These are phyloP conservation scores for Pythium monospermum DNA, from an alignment of 352 stramenopile species.

Conservation along the genomic window DNA sequence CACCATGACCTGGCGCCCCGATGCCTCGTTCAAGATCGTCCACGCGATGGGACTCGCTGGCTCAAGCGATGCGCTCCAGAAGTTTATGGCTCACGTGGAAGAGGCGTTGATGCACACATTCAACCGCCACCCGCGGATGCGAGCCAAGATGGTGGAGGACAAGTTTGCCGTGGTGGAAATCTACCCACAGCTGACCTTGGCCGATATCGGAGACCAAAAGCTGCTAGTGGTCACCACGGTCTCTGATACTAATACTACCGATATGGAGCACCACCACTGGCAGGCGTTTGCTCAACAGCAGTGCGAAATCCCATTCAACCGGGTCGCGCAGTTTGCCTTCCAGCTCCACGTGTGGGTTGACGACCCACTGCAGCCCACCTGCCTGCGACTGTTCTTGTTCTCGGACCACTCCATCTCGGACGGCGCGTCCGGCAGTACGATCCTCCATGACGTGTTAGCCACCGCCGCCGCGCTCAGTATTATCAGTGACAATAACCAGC, in stretches of 20 bases:
- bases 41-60: not conserved
- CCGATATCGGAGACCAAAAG: not conserved
- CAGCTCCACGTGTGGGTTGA: not conserved
- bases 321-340: not conserved
- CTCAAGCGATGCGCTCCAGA: not conserved
- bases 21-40: not conserved
- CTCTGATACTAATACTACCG: not conserved
- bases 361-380: not conserved
- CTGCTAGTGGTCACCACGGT: not conserved
- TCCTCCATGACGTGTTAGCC: not conserved
- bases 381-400: not conserved
- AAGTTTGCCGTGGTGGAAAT: not conserved
- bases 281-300: not conserved
- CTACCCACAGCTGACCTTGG: not conserved
- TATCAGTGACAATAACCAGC: not conserved
- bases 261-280: not conserved
- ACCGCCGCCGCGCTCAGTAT: not conserved
- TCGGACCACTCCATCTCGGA: not conserved
- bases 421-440: not conserved
- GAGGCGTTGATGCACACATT: slow-evolving; percentile 1
- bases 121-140: not conserved
- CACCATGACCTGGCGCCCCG: not conserved
- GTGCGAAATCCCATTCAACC: not conserved
- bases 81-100: not conserved
- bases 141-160: not conserved